These are phyloP conservation scores for Epicoccum sorghinum DNA, from an alignment of 2,329 filamentous ascomycete species.

Conservation along the genomic window DNA sequence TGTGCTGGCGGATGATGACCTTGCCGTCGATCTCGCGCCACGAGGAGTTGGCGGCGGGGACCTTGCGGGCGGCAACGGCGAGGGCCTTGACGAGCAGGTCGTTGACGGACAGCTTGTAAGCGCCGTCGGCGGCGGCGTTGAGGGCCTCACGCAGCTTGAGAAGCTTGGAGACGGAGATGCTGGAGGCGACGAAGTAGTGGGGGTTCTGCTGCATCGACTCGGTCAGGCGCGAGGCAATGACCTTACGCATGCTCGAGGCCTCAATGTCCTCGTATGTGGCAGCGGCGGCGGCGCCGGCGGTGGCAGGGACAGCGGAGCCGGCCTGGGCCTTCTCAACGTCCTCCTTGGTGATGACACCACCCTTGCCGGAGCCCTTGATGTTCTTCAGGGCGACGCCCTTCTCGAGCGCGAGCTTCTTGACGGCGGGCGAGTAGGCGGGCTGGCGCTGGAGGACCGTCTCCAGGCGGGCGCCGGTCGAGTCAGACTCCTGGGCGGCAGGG, in stretches of 20 bases:
- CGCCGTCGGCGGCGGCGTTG: slow-evolving; percentile 84
- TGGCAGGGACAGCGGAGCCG: slow-evolving; percentile 39
- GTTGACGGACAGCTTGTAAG: slow-evolving; percentile 99
- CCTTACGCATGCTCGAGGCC: slow-evolving; percentile 94
- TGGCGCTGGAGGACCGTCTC: slow-evolving; percentile 85
- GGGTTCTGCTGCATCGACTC: slow-evolving; percentile 93
- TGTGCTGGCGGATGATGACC: slow-evolving; percentile 86
- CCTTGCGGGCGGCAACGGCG: slow-evolving; percentile 85
- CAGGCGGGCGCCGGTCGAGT: slow-evolving; percentile 75
- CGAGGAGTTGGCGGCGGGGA: slow-evolving; percentile 93
- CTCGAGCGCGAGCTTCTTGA: slow-evolving; percentile 83
- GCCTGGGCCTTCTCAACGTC: slow-evolving; percentile 88
- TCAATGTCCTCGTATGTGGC: slow-evolving; percentile 83
- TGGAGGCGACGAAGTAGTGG: slow-evolving; percentile 95
- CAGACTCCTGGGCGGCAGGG: slow-evolving; percentile 71
- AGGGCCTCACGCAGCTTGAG: slow-evolving; percentile 94
- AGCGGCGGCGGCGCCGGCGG: slow-evolving; percentile 58
- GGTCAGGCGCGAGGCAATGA: slow-evolving; percentile 87
- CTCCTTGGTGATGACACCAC: slow-evolving; percentile 86
- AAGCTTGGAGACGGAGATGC: slow-evolving; percentile 91
- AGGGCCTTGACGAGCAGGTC: slow-evolving; percentile 99
- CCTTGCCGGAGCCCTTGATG: slow-evolving; percentile 86
- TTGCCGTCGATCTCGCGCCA: slow-evolving; percentile 82
- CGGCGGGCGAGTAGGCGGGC: slow-evolving; percentile 73
- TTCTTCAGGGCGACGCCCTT: slow-evolving; percentile 77